phyloP scores from a whole-genome alignment of 2,329 filamentous ascomycete genomes.

The Botrytis pseudocinerea region DNA sequence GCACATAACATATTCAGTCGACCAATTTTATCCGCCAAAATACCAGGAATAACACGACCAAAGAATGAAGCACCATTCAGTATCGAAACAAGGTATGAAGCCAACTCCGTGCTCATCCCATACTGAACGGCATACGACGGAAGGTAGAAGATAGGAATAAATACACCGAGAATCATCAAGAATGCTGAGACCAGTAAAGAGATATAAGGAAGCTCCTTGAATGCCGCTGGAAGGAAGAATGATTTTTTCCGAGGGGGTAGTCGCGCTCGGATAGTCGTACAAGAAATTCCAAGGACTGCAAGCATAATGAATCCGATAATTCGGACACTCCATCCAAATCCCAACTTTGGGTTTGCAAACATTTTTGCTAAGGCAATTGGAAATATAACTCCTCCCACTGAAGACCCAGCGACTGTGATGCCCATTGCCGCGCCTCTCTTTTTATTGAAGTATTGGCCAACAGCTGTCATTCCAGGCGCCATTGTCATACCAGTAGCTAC shows the following conservation, averaged over 20 bases:
- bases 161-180: conserved; percentile 50
- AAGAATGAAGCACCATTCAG: conserved; percentile 41
- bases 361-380: conserved; percentile 21
- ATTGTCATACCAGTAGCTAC: conserved; percentile 43
- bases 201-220: conserved; percentile 15
- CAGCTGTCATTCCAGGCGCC: conserved; percentile 39
- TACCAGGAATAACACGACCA: conserved; percentile 21
- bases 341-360: conserved; percentile 27
- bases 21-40: conserved; percentile 21
- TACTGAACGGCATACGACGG: conserved; percentile 45
- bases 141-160: conserved; percentile 52
- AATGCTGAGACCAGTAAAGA: conserved; percentile 8
- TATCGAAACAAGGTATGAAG: conserved; percentile 53
- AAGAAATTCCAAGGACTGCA: conserved; percentile 28
- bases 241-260: conserved; percentile 19
- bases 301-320: conserved; percentile 45
- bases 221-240: conserved; percentile 21
- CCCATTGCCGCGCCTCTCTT: conserved; percentile 51
- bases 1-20: conserved; percentile 40
- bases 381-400: conserved; percentile 22
- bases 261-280: conserved; percentile 7
- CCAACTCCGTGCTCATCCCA: conserved; percentile 49
- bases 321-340: conserved; percentile 40
- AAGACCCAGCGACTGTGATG: conserved; percentile 41
- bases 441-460: conserved; percentile 53